A percentile compares a stretch with the other conserved stretches of the same genome.
phyloP scores from a whole-genome alignment of 352 stramenopile genomes.

The Phytophthora aleatoria region DNA sequence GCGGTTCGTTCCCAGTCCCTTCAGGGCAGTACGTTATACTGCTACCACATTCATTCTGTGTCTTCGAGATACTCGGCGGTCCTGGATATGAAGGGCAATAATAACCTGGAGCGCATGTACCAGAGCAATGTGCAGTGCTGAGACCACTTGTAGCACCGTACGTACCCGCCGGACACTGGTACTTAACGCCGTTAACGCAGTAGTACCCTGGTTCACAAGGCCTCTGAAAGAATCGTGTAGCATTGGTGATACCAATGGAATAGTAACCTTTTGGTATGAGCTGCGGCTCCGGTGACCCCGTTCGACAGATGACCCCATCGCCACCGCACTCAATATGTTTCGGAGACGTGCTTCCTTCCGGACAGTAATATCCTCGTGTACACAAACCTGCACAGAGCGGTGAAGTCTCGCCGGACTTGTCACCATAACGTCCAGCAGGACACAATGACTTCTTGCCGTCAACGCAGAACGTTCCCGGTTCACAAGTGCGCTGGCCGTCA shows the following conservation, averaged over 20 bases:
- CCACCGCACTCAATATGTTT: slow-evolving; percentile 52
- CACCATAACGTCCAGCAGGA: slow-evolving; percentile 64
- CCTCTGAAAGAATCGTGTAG: slow-evolving; percentile 62
- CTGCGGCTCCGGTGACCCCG: slow-evolving; percentile 42
- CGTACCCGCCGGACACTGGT: slow-evolving; percentile 73
- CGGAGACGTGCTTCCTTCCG: slow-evolving; percentile 45
- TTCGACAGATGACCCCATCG: slow-evolving; percentile 54
- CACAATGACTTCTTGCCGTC: slow-evolving; percentile 56
- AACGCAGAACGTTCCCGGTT: slow-evolving; percentile 70
- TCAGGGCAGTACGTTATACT: slow-evolving; percentile 61
- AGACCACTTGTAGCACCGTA: slow-evolving; percentile 63
- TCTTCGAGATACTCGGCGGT: slow-evolving; percentile 43
- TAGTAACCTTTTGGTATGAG: slow-evolving; percentile 66
- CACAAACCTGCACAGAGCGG: slow-evolving; percentile 64
- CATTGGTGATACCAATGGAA: slow-evolving; percentile 57
- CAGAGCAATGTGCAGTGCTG: slow-evolving; percentile 52
- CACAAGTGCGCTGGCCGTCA: slow-evolving; percentile 62
- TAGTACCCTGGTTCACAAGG: slow-evolving; percentile 79
- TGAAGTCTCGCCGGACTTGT: slow-evolving; percentile 50
- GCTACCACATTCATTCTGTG: slow-evolving; percentile 55
- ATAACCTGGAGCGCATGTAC: slow-evolving; percentile 62
- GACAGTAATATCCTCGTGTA: slow-evolving; percentile 71
- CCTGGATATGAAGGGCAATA: slow-evolving; percentile 73
- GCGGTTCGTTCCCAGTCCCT: slow-evolving; percentile 56
- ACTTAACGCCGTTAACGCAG: slow-evolving; percentile 66